Percentiles rank a stretch among this genome's conserved stretches.
Evolutionary conservation across 179 eudicot genomes (phyloP).

Genomic region (Nepenthes alata): DNA sequence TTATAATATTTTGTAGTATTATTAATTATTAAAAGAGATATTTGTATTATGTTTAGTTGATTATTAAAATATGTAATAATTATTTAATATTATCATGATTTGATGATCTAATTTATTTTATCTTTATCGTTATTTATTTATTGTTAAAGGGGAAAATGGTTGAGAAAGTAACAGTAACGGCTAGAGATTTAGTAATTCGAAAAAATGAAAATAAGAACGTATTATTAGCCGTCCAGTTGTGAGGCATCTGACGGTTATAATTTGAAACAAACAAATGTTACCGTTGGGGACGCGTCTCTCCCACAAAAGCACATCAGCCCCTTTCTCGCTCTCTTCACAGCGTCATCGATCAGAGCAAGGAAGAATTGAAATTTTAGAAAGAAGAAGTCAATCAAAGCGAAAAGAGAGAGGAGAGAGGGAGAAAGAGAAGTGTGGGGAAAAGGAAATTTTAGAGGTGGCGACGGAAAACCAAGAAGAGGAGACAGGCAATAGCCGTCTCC

Average conservation of each 20-base stretch:
- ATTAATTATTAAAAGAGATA: no score
- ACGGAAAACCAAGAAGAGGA: conserved; percentile 19
- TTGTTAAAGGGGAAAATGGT: no score
- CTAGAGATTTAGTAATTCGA: no score
- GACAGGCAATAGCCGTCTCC: conserved; percentile 50
- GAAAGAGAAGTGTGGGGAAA: neutral
- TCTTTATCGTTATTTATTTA: no score
- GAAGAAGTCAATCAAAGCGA: neutral
- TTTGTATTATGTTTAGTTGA: no score
- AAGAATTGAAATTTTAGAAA: neutral
- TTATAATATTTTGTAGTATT: no score
- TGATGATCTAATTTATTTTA: no score
- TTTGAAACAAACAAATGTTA: conserved; percentile 5
- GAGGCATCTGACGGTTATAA: conserved; percentile 2
- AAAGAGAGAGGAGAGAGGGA: neutral
- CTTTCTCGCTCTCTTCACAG: neutral
- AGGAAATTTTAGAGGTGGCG: conserved; percentile 31
- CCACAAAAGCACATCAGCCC: conserved; percentile 3
- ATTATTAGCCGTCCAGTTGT: neutral
- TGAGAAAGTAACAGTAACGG: no score
- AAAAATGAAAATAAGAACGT: no score
- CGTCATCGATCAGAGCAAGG: neutral
- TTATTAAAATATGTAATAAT: no score
- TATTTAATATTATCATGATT: no score
- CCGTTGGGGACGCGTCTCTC: neutral